These are phyloP conservation scores for Chaetomium sp. DNA, from an alignment of 2,329 filamentous ascomycete genomes.

Conservation along the genomic window DNA sequence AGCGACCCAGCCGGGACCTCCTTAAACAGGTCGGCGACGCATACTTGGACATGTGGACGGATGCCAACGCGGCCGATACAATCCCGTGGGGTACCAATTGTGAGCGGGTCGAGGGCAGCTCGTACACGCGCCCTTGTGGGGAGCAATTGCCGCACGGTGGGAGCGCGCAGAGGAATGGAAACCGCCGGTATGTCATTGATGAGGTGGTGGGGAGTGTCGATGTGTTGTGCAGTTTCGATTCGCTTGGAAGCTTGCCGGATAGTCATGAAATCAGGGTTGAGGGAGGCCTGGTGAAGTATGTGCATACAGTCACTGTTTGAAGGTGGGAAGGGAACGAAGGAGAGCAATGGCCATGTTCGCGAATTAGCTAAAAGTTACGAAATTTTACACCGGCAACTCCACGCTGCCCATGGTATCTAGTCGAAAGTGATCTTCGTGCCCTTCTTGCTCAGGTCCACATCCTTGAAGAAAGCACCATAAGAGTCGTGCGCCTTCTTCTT, in stretches of 20 bases:
- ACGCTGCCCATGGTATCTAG: conserved; percentile 22
- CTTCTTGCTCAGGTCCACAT: conserved; percentile 74
- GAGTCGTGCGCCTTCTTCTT: conserved; percentile 98
- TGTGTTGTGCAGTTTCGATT: conserved; percentile 31
- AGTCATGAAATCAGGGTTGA: conserved; percentile 32
- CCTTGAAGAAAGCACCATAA: conserved; percentile 94
- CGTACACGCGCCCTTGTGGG: conserved; percentile 29
- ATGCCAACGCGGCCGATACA: conserved; percentile 28
- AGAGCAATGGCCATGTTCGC: not conserved
- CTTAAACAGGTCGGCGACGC: conserved; percentile 31
- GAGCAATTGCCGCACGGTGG: conserved; percentile 27
- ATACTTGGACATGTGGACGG: conserved; percentile 35
- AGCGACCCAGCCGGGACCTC: conserved; percentile 26
- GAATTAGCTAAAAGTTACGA: not conserved
- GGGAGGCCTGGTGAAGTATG: conserved; percentile 31
- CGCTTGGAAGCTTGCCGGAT: conserved; percentile 29
- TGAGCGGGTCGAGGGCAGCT: conserved; percentile 31
- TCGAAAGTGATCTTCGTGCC: conserved; percentile 93
- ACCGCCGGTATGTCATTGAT: conserved; percentile 33
- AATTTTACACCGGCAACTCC: not conserved
- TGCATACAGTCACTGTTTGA: conserved; percentile 32
- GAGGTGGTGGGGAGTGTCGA: conserved; percentile 32
- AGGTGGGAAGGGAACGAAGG: not conserved
- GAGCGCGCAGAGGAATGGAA: conserved; percentile 27
- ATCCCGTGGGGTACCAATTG: conserved; percentile 33